These are phyloP conservation scores for Mrakia blollopis DNA, from an alignment of 768 basidiomycete species.

Conservation along the genomic window DNA sequence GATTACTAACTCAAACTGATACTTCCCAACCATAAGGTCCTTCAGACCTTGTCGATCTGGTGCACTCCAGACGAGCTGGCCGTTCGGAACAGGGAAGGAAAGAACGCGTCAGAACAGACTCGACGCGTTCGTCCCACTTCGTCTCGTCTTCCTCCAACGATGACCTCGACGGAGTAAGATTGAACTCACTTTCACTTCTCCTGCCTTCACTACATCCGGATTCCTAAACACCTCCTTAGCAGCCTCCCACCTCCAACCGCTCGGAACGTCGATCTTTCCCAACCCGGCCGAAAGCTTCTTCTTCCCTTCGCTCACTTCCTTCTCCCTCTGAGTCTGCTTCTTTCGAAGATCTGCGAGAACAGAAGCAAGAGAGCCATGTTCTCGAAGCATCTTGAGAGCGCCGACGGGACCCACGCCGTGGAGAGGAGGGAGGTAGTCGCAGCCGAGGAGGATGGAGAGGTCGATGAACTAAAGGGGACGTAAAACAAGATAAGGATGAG, in stretches of 20 bases:
- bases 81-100: neutral
- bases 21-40: neutral
- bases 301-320: slow-evolving; percentile 37
- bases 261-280: slow-evolving; percentile 66
- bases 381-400: slow-evolving; percentile 83
- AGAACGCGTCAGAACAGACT: neutral
- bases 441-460: slow-evolving; percentile 90
- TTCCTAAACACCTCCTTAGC: slow-evolving; percentile 83
- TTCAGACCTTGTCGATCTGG: neutral
- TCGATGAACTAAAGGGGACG: slow-evolving; percentile 71
- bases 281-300: slow-evolving; percentile 34
- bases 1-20: slow-evolving; percentile 2
- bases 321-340: slow-evolving; percentile 53
- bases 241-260: slow-evolving; percentile 94
- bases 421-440: slow-evolving; percentile 96
- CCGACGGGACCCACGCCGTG: slow-evolving; percentile 93
- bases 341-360: slow-evolving; percentile 73
- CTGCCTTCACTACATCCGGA: slow-evolving; percentile 81
- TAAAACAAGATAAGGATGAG: neutral
- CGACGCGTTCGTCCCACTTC: neutral
- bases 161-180: neutral
- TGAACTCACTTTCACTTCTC: slow-evolving; percentile 65
- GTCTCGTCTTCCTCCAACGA: neutral
- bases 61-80: neutral
- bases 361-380: slow-evolving; percentile 65